These are phyloP conservation scores for Verticillium longisporum DNA, from an alignment of 2,329 filamentous ascomycete genomes.

Conservation along the genomic window DNA sequence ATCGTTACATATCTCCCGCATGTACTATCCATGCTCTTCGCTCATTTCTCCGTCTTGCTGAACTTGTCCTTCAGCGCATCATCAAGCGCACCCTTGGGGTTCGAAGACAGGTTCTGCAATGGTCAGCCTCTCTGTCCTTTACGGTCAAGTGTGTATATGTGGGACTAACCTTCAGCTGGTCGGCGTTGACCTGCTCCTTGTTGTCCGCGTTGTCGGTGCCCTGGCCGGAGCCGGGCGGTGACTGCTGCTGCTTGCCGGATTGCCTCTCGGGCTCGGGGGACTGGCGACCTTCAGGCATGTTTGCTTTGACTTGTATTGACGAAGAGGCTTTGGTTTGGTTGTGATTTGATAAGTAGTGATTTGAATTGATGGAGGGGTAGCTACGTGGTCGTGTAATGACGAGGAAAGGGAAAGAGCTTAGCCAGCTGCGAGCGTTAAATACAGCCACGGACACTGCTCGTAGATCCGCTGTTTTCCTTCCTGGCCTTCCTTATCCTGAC, in stretches of 20 bases:
- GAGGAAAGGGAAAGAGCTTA: neutral
- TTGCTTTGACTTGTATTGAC: constrained; percentile 19
- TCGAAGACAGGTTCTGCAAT: constrained; percentile 47
- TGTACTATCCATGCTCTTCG: neutral
- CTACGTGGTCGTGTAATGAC: neutral
- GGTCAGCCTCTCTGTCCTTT: neutral
- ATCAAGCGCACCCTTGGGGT: constrained; percentile 60
- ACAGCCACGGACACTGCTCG: neutral
- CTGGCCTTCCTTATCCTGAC: neutral
- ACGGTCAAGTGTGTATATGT: neutral
- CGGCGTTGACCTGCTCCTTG: constrained; percentile 45
- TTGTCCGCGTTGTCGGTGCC: constrained; percentile 48
- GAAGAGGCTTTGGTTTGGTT: neutral
- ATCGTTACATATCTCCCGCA: constrained; percentile 1
- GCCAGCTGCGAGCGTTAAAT: neutral
- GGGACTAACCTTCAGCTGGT: constrained; percentile 39
- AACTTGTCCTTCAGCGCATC: constrained; percentile 56
- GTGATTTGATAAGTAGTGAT: neutral
- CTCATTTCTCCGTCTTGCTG: constrained; percentile 33
- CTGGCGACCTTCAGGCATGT: constrained; percentile 69
- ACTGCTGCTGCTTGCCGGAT: constrained; percentile 55
- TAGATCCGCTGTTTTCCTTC: neutral
- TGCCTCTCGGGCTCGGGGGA: constrained; percentile 70
- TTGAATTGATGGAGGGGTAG: neutral
- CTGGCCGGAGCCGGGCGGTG: constrained; percentile 49